These are phyloP conservation scores for Capsella bursapastoris DNA, from an alignment of 345 rosid genomes.

Conservation along the genomic window DNA sequence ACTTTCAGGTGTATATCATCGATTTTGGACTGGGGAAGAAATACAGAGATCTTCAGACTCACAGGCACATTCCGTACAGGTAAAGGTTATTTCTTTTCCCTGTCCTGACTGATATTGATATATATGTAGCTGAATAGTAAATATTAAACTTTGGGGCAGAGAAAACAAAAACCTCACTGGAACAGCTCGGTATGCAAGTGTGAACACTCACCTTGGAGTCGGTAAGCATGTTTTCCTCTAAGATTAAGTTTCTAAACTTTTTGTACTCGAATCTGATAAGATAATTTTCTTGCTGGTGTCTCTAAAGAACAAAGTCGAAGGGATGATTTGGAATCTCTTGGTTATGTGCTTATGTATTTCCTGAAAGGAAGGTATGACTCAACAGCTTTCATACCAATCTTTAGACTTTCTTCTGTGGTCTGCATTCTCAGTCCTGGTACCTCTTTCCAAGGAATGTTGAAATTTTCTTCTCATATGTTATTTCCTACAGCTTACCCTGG, in stretches of 20 bases:
- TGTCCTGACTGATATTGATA: neutral
- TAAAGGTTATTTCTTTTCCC: slow-evolving; percentile 16
- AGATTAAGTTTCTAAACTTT: neutral
- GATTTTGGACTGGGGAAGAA: slow-evolving; percentile 85
- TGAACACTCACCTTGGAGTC: slow-evolving; percentile 79
- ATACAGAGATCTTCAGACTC: slow-evolving; percentile 85
- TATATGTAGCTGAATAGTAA: neutral
- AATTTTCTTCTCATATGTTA: slow-evolving; percentile 24
- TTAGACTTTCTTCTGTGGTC: slow-evolving; percentile 14
- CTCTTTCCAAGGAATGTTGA: neutral
- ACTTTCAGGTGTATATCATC: slow-evolving; percentile 60
- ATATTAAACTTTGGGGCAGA: slow-evolving; percentile 45
- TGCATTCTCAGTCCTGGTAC: slow-evolving; percentile 17
- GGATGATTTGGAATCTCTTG: slow-evolving; percentile 84
- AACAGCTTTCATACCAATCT: slow-evolving; percentile 8
- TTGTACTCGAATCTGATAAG: neutral
- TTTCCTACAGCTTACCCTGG: slow-evolving; percentile 72
- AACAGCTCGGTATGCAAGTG: slow-evolving; percentile 89
- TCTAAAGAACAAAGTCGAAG: slow-evolving; percentile 81
- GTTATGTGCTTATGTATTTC: slow-evolving; percentile 83
- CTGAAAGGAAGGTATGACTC: slow-evolving; percentile 69
- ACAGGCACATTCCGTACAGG: slow-evolving; percentile 82
- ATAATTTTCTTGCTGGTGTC: slow-evolving; percentile 14
- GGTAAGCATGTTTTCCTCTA: slow-evolving; percentile 47
- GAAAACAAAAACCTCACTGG: slow-evolving; percentile 84